Conservation (phyloP, 2,329 filamentous ascomycete genomes). For the Periglandula ipomoeae region DNA sequence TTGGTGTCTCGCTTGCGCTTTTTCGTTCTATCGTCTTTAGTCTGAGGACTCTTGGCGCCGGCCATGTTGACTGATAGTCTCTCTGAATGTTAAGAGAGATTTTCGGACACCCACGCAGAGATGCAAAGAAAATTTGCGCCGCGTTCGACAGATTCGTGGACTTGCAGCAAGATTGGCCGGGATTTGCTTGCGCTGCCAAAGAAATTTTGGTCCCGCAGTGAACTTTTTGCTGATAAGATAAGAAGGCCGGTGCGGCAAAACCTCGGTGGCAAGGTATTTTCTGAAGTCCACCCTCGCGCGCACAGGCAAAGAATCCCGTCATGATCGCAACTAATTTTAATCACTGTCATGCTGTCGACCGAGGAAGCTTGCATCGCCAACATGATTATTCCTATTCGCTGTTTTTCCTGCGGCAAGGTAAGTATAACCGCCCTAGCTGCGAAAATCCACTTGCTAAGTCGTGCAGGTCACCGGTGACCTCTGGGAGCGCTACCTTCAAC, state of each 20-base stretch:
- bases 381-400: constrained; percentile 98
- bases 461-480: constrained; percentile 86
- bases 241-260: constrained; percentile 21
- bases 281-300: not conserved
- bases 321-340: not conserved
- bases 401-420: constrained; percentile 99
- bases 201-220: constrained; percentile 32
- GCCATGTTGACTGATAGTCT: constrained; percentile 22
- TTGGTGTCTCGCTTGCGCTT: constrained; percentile 39
- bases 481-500: constrained; percentile 89
- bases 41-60: constrained; percentile 21
- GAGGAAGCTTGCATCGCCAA: not conserved
- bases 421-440: constrained; percentile 9
- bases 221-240: constrained; percentile 36
- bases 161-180: constrained; percentile 1
- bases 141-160: constrained; percentile 2
- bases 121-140: constrained; percentile 6
- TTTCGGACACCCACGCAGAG: not conserved
- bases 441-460: constrained; percentile 19
- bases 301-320: constrained; percentile 3
- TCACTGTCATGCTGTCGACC: not conserved
- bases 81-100: not conserved
- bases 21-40: constrained; percentile 28
- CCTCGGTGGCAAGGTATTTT: constrained; percentile 19
- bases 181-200: constrained; percentile 8